A percentile compares a stretch with the other conserved stretches of the same genome.
phyloP scores from a whole-genome alignment of 305 asterid species.

The Fraxinus velutina region DNA sequence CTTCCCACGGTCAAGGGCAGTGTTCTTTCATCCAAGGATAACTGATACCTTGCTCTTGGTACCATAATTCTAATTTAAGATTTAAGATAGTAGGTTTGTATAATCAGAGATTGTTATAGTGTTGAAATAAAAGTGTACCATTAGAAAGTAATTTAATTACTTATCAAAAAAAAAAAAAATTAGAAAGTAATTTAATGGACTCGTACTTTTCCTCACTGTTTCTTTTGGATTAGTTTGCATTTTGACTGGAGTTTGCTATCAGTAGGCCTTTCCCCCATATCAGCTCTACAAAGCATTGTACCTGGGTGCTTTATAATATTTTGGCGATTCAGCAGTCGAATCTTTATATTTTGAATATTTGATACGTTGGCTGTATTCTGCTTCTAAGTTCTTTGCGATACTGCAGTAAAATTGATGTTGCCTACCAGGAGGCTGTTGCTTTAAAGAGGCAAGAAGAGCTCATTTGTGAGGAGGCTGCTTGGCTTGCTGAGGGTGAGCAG shows the following conservation, averaged over 20 bases:
- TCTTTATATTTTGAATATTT: neutral
- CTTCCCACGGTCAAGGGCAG: neutral
- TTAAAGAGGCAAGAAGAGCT: constrained; percentile 98
- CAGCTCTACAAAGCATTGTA: neutral
- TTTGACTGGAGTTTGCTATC: neutral
- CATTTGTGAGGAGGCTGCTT: constrained; percentile 91
- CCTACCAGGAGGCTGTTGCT: constrained; percentile 93
- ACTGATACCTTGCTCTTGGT: neutral
- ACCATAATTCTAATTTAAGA: neutral
- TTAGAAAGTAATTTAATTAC: neutral
- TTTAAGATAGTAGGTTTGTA: neutral
- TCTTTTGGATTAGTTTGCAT: neutral
- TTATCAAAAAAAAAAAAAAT: no score
- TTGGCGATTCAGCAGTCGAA: neutral
- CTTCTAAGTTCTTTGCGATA: constrained; percentile 9
- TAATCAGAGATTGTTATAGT: neutral
- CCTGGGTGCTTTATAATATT: neutral
- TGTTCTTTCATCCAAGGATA: neutral
- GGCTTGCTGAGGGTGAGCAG: constrained; percentile 78
- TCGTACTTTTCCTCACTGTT: neutral
- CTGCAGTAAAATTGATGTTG: constrained; percentile 85
- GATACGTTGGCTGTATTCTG: neutral
- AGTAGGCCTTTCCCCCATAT: neutral
- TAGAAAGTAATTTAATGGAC: neutral
- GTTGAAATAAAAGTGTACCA: neutral